These are phyloP conservation scores for Carallia pectinifolia DNA, from an alignment of 345 rosid species.

Conservation along the genomic window DNA sequence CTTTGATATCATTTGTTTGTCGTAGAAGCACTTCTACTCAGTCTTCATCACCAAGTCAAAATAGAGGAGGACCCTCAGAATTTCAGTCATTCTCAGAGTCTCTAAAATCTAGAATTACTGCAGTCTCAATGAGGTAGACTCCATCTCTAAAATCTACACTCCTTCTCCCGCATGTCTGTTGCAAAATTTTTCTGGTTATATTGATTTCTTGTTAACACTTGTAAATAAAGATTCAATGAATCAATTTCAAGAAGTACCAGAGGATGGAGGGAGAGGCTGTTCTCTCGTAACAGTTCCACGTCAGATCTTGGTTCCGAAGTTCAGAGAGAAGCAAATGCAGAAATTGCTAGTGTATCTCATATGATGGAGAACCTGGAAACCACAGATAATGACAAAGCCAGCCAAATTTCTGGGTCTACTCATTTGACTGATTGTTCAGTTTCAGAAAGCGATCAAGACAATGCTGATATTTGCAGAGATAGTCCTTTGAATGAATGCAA, in stretches of 20 bases:
- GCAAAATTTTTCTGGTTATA: neutral
- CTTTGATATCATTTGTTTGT: conserved; percentile 4
- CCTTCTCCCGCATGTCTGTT: neutral
- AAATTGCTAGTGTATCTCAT: conserved; percentile 28
- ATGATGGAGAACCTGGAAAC: conserved; percentile 35
- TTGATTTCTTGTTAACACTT: conserved; percentile 11
- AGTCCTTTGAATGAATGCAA: conserved; percentile 25
- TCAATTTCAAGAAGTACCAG: conserved; percentile 32
- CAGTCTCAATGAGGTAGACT: conserved; percentile 74
- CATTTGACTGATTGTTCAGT: conserved; percentile 22
- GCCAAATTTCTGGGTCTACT: conserved; percentile 31
- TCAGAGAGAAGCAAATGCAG: conserved; percentile 25
- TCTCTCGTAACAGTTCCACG: conserved; percentile 27
- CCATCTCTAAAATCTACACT: too few relatives aligned
- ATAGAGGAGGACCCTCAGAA: conserved; percentile 84
- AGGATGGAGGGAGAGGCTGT: conserved; percentile 36
- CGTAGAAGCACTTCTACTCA: conserved; percentile 24
- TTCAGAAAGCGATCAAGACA: conserved; percentile 27
- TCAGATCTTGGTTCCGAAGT: conserved; percentile 29
- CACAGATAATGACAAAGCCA: conserved; percentile 26
- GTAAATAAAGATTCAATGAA: conserved; percentile 24
- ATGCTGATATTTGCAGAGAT: conserved; percentile 19
- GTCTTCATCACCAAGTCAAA: conserved; percentile 45
- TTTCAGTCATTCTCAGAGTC: conserved; percentile 81
- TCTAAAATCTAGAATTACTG: conserved; percentile 65